These are phyloP conservation scores for Tetrahymena elliotti DNA, from an alignment of 73 alveolate genomes.

Conservation along the genomic window DNA sequence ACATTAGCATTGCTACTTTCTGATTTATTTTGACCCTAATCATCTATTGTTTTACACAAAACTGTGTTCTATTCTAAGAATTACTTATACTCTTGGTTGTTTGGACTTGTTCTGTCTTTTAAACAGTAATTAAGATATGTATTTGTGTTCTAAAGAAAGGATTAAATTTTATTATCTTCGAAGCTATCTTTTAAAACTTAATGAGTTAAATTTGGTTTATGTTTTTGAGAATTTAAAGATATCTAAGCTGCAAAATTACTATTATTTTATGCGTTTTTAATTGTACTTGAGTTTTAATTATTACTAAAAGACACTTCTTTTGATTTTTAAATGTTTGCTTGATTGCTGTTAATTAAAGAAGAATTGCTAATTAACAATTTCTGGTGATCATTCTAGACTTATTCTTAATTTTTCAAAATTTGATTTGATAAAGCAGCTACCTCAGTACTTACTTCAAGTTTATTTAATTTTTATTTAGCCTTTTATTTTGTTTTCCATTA, in stretches of 20 bases:
- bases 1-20: not conserved
- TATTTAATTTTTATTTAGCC: not conserved
- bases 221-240: too few species aligned
- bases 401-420: not conserved
- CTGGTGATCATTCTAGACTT: not conserved
- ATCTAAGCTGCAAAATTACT: too few species aligned
- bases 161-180: not conserved
- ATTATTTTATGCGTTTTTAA: too few species aligned
- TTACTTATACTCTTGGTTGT: not conserved
- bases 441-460: not conserved
- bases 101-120: not conserved
- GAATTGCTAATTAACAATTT: not conserved
- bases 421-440: not conserved
- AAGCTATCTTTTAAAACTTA: not conserved
- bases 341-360: not conserved
- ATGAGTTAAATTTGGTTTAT: not conserved
- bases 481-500: not conserved
- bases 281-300: not conserved
- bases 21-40: too few species aligned
- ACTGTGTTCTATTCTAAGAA: not conserved
- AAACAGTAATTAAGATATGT: too few species aligned
- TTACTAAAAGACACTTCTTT: not conserved
- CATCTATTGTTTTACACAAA: not conserved
- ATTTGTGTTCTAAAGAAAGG: not conserved
- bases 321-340: not conserved